Evolutionary conservation across 306 rosid genomes (phyloP).

Genomic region (Prosopis cineraria): DNA sequence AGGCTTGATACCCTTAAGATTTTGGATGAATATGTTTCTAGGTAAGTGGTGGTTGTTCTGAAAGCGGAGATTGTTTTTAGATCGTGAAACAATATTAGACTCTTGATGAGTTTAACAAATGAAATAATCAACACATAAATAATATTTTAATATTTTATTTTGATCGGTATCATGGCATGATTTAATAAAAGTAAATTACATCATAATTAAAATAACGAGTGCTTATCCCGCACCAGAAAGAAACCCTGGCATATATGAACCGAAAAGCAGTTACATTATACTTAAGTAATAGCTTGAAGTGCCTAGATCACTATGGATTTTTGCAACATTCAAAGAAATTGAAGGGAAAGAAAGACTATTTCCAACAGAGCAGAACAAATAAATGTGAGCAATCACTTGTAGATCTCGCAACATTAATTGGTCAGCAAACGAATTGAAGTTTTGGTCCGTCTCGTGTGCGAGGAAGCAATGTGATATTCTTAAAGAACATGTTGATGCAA

Average conservation of each 20-base stretch:
- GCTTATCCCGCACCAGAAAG: background rate
- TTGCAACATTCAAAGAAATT: background rate
- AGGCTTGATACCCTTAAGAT: too few species aligned
- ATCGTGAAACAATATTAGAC: background rate
- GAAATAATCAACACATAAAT: background rate
- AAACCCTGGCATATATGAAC: background rate
- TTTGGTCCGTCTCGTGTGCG: background rate
- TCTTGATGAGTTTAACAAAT: background rate
- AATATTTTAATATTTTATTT: background rate
- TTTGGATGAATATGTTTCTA: too few species aligned
- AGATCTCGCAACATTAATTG: background rate
- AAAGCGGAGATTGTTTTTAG: too few species aligned
- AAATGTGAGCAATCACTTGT: background rate
- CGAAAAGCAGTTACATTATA: background rate
- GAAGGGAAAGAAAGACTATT: background rate
- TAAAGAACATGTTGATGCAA: background rate
- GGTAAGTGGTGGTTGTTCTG: too few species aligned
- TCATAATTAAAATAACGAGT: background rate
- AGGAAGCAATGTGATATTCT: background rate
- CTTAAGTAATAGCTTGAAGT: background rate
- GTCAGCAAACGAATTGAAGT: background rate
- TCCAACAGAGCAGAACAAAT: background rate
- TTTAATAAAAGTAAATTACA: background rate
- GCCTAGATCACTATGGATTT: background rate
- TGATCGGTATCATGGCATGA: background rate